Evolutionary conservation across 2,329 filamentous ascomycete genomes (phyloP).

Genomic region (Exserohilum rostratum): DNA sequence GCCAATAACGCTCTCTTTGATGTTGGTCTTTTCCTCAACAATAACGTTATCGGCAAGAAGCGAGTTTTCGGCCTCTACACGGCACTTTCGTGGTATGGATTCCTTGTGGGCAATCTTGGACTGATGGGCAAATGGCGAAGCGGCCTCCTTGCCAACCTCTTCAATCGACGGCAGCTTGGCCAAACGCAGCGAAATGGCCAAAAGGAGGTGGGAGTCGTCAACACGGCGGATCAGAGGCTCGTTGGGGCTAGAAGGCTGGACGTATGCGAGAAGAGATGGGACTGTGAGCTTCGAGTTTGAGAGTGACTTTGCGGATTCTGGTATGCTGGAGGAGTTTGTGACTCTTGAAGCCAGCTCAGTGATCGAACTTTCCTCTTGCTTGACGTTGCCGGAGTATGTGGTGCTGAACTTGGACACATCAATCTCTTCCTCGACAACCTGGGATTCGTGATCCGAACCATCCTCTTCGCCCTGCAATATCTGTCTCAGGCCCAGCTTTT

Average conservation of each 20-base stretch:
- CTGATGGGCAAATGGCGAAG: constrained; percentile 76
- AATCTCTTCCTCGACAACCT: constrained; percentile 59
- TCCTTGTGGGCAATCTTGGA: constrained; percentile 84
- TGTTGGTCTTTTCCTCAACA: constrained; percentile 85
- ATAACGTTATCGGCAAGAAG: constrained; percentile 88
- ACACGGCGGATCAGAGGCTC: constrained; percentile 79
- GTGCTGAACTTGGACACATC: constrained; percentile 61
- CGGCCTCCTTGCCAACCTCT: constrained; percentile 58
- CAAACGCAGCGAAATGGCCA: constrained; percentile 81
- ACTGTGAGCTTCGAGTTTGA: constrained; percentile 55
- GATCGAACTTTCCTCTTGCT: constrained; percentile 15
- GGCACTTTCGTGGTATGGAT: constrained; percentile 78
- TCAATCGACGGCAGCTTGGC: constrained; percentile 80
- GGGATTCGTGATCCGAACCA: constrained; percentile 43
- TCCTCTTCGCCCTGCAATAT: constrained; percentile 62
- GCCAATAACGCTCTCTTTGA: constrained; percentile 90
- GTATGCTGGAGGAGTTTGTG: constrained; percentile 35
- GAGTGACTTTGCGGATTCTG: constrained; percentile 34
- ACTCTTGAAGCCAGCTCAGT: constrained; percentile 47
- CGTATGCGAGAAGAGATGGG: constrained; percentile 80
- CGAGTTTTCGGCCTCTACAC: constrained; percentile 80
- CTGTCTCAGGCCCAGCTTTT: constrained; percentile 75
- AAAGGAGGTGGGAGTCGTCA: constrained; percentile 81
- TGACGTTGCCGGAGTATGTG: constrained; percentile 48
- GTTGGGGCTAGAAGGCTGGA: constrained; percentile 68